Base-by-base conservation (phyloP, 192 early-diverging fungal species). In the Phycomyces nitens region DNA sequence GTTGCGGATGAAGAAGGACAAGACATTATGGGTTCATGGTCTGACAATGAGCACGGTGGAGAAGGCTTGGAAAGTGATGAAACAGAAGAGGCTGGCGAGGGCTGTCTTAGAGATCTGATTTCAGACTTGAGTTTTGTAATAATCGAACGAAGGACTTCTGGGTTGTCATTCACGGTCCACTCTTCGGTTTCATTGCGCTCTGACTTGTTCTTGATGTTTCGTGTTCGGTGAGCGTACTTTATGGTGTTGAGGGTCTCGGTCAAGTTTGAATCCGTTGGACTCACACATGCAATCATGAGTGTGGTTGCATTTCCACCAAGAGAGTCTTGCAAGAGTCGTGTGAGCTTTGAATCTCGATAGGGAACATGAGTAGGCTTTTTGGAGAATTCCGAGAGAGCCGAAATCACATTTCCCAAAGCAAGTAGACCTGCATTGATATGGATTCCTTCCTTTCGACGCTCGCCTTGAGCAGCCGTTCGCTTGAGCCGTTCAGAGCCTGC, bases 391-490 rank as follows among this genome's bases (percentile, higher is more conserved):
- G 91, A 91, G n/a, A 99, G 78, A 0, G 95, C 95, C 14, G 92
- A 94, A 49, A 99, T 99, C 27, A 97, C 96, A 68, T 98, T 99
- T 60, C 96, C 97, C 23, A 99, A 85, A 0, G 95, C 95, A 53
- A 96, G 77, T 14, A 98, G 75, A 9, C 96, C 97, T 29, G 94
- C 89, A 77, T 98, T 99, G 74, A 98, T 99, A 15, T 88, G 89
- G 56, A 98, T 98, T 58, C 96, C 96, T 70, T 99, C 96, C 67
- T 92, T 91, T 59, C 89, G 90, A 38, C 95, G 83, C 41, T 96
- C 94, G 24, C 96, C 95, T 52, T 87, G 88, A 0, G 95, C 94
- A 21, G 90, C 83, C 8, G 96, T 99, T 21, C 91, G 86, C 79
- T 98, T 98, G 16, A 99, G 76, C 20, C 92, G 78, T 78, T 99